Evolutionary conservation across 805 yeast species (phyloP), one percentile per base, ranked within the genome.

Genomic region (Starmerella bombi): DNA sequence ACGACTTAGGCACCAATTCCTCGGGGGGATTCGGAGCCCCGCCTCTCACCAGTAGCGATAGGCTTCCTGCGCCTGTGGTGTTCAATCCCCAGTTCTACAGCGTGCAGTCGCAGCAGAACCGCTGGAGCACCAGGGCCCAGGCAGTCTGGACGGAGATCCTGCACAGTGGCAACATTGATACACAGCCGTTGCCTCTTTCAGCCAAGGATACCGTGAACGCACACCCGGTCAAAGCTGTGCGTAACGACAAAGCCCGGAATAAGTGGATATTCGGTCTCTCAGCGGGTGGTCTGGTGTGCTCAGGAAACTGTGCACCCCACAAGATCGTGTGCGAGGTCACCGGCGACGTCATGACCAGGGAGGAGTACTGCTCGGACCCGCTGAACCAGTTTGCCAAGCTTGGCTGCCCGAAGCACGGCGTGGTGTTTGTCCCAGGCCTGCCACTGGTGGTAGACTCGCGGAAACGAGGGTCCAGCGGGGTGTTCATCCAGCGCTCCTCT

Each of bases 361-460:
- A 69, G 21, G 73, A 70, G 50, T 86, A 86, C 57, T 68, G 71
- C 17, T 55, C 59, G 2, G 80, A 83, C 51, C 67, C 74, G 20
- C 65, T 74, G 41, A 88, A 86, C 59, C 94, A 85, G 55, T 88
- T 84, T 59, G 59, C 74, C 49, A 55, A 70, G 15, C 15, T 75
- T 75, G 77, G 95, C 78, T 5, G 77, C 78, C 43, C 77, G 74
- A 68, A 69, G 40, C 78, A 78, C 3, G 68, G 69, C 34, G 79
- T 74, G 0, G 50, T 71, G 9, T 73, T 75, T 48, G 50, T 57
- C 7, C 72, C 75, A 39, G 59, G 63, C n/a, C 58, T 76, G 38
- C 77, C 79, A 0, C 50, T 85, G n/a, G 77, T 71, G 3, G 62
- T 86, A 15, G 95, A 86, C 59, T 71, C 85, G n/a, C 68, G 95